A percentile compares a stretch with the other conserved stretches of the same genome.
These are phyloP conservation scores for Saccharomycopsis vini DNA, from an alignment of 805 yeast genomes.

Conservation along the genomic window DNA sequence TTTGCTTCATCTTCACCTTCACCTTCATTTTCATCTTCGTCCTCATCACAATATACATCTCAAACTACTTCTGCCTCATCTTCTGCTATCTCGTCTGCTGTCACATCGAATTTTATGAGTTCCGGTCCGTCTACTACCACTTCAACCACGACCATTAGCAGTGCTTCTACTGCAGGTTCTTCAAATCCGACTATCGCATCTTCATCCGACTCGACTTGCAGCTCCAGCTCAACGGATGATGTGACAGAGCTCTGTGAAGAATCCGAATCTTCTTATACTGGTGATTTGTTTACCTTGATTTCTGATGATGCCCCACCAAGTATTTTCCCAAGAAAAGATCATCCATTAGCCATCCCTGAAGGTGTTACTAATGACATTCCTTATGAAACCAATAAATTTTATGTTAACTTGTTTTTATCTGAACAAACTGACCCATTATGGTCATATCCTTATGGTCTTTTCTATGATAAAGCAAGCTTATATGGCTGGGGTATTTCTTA, in stretches of 20 bases:
- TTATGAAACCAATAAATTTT: slow-evolving; percentile 70
- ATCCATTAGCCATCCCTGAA: slow-evolving; percentile 23
- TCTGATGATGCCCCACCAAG: slow-evolving; percentile 36
- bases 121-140: too few relatives aligned
- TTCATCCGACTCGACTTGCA: too few relatives aligned
- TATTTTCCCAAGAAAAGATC: slow-evolving; percentile 28
- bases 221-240: too few relatives aligned
- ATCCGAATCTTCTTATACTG: slow-evolving; percentile 1
- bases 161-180: too few relatives aligned
- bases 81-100: too few relatives aligned
- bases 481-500: slow-evolving; percentile 65
- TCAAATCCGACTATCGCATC: too few relatives aligned
- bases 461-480: slow-evolving; percentile 37
- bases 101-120: too few relatives aligned
- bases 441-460: slow-evolving; percentile 83
- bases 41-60: too few relatives aligned
- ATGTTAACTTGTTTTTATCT: slow-evolving; percentile 60
- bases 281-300: slow-evolving; percentile 34
- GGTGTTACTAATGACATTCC: slow-evolving; percentile 29
- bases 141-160: too few relatives aligned
- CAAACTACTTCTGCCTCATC: too few relatives aligned
- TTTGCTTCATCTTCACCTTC: background rate
- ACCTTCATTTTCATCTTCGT: background rate
- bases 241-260: slow-evolving; percentile 2
- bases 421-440: slow-evolving; percentile 62